Conservation (phyloP, 1,284 basidiomycete genomes). For the Apiotrichum montevideense region DNA sequence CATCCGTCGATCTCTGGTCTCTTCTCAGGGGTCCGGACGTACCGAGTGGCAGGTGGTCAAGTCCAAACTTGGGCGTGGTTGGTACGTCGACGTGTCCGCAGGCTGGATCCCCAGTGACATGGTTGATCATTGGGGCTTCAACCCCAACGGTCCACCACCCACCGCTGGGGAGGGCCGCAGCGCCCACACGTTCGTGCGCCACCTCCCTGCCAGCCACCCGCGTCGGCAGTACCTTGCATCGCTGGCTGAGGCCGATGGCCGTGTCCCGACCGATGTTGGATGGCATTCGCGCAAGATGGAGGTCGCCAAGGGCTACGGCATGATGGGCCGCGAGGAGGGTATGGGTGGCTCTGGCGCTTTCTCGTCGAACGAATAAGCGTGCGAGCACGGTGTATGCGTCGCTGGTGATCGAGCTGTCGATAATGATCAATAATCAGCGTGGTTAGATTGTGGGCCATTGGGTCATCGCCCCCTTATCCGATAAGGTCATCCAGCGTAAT, state of each 20-base stretch:
- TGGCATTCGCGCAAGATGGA: slow-evolving; percentile 99
- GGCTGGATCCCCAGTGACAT: slow-evolving; percentile 57
- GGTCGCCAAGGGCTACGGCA: slow-evolving; percentile 80
- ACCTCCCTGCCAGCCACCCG: slow-evolving; percentile 52
- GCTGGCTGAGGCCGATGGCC: slow-evolving; percentile 75
- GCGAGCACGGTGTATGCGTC: too few relatives aligned
- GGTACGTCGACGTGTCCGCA: slow-evolving; percentile 85
- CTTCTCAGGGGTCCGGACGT: slow-evolving; percentile 50
- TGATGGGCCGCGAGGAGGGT: slow-evolving; percentile 86
- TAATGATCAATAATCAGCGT: too few relatives aligned
- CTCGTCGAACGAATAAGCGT: slow-evolving; percentile 64
- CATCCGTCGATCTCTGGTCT: slow-evolving; percentile 54
- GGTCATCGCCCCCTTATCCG: too few relatives aligned
- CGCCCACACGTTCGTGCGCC: slow-evolving; percentile 30
- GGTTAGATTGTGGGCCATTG: too few relatives aligned
- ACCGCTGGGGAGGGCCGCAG: slow-evolving; percentile 5
- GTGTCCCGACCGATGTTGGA: slow-evolving; percentile 80
- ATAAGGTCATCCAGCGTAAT: too few relatives aligned
- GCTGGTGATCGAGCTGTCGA: too few relatives aligned
- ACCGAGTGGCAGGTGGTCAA: slow-evolving; percentile 75
- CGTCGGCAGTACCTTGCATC: slow-evolving; percentile 62
- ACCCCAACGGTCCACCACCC: background rate
- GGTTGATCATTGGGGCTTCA: slow-evolving; percentile 12
- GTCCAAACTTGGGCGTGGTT: slow-evolving; percentile 87
- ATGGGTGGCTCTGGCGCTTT: slow-evolving; percentile 89